These are phyloP conservation scores for Xylariaceae sp. DNA, from an alignment of 2,329 filamentous ascomycete genomes.

Conservation along the genomic window DNA sequence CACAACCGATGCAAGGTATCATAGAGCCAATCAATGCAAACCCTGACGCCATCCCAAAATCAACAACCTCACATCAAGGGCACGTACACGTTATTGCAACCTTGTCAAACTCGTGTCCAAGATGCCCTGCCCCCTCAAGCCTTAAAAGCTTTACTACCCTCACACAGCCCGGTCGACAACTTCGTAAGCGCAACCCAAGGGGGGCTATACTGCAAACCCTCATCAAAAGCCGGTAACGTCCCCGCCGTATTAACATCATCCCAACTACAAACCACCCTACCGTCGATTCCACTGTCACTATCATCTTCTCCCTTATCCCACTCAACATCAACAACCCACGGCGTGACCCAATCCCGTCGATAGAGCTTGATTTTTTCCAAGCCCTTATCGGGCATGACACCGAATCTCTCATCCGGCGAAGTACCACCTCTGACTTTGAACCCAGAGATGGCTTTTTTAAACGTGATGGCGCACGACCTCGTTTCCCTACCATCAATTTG, in stretches of 20 bases:
- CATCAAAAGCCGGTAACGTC: slow-evolving; percentile 79
- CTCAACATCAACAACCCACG: slow-evolving; percentile 72
- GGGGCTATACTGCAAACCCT: slow-evolving; percentile 73
- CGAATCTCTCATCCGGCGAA: slow-evolving; percentile 62
- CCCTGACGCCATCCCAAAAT: no score
- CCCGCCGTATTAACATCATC: slow-evolving; percentile 74
- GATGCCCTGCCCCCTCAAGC: slow-evolving; percentile 35
- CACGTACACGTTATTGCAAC: no score
- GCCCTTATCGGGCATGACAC: slow-evolving; percentile 60
- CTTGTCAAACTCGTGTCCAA: no score
- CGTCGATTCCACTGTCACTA: slow-evolving; percentile 46
- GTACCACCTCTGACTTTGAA: slow-evolving; percentile 63
- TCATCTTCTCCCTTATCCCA: slow-evolving; percentile 49
- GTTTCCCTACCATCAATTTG: slow-evolving; percentile 71
- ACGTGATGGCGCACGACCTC: slow-evolving; percentile 71
- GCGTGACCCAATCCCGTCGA: slow-evolving; percentile 74
- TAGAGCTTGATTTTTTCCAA: slow-evolving; percentile 72
- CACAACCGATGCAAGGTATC: no score
- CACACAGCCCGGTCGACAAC: slow-evolving; percentile 72
- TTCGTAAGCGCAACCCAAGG: slow-evolving; percentile 79
- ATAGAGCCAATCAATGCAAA: no score
- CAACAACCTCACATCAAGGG: no score
- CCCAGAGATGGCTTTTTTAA: slow-evolving; percentile 63
- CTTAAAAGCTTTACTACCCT: slow-evolving; percentile 70
- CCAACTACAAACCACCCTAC: slow-evolving; percentile 77